These are phyloP conservation scores for Suillus alpinus DNA, from an alignment of 768 basidiomycete genomes.

Conservation along the genomic window DNA sequence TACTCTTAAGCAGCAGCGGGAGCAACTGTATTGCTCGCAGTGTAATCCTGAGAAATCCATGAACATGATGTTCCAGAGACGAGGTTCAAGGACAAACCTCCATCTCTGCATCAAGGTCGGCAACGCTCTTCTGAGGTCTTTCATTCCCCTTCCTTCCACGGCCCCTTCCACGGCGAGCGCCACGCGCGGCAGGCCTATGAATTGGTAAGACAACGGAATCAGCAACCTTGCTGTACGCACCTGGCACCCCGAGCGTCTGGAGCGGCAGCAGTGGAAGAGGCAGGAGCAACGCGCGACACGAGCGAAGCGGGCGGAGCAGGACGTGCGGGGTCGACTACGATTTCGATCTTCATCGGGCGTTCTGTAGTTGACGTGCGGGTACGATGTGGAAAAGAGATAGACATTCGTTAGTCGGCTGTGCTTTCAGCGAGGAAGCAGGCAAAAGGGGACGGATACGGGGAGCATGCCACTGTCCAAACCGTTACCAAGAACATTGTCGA, in stretches of 20 bases:
- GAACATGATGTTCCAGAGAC: background rate
- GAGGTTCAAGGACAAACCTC: conserved; percentile 53
- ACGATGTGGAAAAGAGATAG: conserved; percentile 29
- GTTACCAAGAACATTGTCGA: conserved; percentile 23
- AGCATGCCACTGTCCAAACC: conserved; percentile 25
- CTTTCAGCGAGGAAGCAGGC: conserved; percentile 32
- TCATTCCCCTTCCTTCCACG: conserved; percentile 46
- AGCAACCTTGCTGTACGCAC: conserved; percentile 25
- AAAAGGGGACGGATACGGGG: conserved; percentile 45
- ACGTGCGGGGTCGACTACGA: conserved; percentile 83
- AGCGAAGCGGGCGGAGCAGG: conserved; percentile 62
- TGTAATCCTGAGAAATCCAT: conserved; percentile 55
- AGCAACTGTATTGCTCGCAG: conserved; percentile 44
- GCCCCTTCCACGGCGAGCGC: conserved; percentile 48
- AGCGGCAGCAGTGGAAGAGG: conserved; percentile 42
- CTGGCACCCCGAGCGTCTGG: conserved; percentile 29
- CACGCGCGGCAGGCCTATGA: conserved; percentile 31
- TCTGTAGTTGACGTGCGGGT: conserved; percentile 51
- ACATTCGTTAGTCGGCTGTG: conserved; percentile 32
- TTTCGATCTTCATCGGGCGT: conserved; percentile 98
- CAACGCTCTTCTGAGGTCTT: conserved; percentile 75
- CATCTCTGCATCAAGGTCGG: conserved; percentile 98
- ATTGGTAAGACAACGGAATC: conserved; percentile 10
- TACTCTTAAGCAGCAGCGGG: conserved; percentile 37
- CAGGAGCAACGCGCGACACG: conserved; percentile 82